These are phyloP conservation scores for Zymoseptoria brevis DNA, from an alignment of 2,329 filamentous ascomycete genomes.

Conservation along the genomic window DNA sequence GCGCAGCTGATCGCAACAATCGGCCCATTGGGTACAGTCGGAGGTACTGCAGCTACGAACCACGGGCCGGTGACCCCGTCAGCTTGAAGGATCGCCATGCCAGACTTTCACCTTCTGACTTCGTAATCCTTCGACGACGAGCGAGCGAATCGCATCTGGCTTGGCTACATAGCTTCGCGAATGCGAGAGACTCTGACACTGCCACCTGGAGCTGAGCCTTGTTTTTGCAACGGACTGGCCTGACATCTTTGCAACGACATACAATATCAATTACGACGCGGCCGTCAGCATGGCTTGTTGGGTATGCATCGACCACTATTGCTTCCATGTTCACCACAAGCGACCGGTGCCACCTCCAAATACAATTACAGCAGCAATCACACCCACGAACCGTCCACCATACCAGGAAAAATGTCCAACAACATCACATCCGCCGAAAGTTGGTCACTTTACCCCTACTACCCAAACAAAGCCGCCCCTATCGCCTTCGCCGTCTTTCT, in stretches of 20 bases:
- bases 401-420: conserved; percentile 3
- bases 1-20: background rate
- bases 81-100: background rate
- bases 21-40: background rate
- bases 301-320: background rate
- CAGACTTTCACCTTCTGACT: background rate
- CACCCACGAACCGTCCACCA: background rate
- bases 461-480: conserved; percentile 48
- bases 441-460: conserved; percentile 23
- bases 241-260: background rate
- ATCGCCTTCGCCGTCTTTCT: conserved; percentile 47
- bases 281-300: background rate
- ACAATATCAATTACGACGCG: background rate
- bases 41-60: background rate
- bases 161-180: background rate
- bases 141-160: background rate
- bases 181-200: background rate
- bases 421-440: background rate
- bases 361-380: background rate
- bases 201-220: background rate
- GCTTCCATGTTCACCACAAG: background rate
- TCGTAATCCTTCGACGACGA: background rate
- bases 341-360: background rate
- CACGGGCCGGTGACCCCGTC: background rate
- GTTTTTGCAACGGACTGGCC: background rate